A percentile compares a stretch with the other conserved stretches of the same genome.
These are phyloP conservation scores for Elymus sibiricus DNA, from an alignment of 176 grass and related monocot species.

Conservation along the genomic window DNA sequence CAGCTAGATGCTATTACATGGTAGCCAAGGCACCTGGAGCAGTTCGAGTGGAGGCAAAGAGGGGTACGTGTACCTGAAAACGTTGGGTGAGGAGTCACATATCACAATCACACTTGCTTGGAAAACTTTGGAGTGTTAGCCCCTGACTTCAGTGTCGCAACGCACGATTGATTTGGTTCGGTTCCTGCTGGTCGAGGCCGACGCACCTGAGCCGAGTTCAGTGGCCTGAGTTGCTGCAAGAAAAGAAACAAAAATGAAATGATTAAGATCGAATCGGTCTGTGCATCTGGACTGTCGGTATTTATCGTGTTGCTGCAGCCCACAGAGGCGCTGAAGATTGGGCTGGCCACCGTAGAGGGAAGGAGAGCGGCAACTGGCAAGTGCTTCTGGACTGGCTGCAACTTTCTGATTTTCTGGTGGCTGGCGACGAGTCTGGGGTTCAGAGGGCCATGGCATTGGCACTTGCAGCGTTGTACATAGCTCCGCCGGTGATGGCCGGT, in stretches of 20 bases:
- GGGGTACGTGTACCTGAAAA: neutral
- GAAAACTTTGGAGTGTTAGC: neutral
- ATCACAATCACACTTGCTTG: neutral
- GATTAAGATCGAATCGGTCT: no score
- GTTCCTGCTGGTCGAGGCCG: neutral
- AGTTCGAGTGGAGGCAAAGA: neutral
- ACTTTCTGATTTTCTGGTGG: no score
- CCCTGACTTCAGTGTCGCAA: neutral
- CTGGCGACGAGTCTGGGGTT: no score
- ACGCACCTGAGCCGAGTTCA: neutral
- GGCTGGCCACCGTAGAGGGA: no score
- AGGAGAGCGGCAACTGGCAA: no score
- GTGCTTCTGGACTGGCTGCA: no score
- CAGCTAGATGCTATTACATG: neutral
- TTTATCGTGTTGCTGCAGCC: no score
- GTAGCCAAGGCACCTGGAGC: neutral
- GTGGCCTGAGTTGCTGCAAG: neutral
- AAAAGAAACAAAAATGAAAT: neutral
- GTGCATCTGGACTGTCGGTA: no score
- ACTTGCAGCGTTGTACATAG: no score
- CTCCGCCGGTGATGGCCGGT: no score
- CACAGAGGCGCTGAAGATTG: no score
- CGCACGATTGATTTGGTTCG: neutral
- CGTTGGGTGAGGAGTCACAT: slow-evolving; percentile 5
- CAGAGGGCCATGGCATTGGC: no score